Base-by-base conservation (phyloP, 2,329 filamentous ascomycete genomes). In the Bipolaris gigantea region DNA sequence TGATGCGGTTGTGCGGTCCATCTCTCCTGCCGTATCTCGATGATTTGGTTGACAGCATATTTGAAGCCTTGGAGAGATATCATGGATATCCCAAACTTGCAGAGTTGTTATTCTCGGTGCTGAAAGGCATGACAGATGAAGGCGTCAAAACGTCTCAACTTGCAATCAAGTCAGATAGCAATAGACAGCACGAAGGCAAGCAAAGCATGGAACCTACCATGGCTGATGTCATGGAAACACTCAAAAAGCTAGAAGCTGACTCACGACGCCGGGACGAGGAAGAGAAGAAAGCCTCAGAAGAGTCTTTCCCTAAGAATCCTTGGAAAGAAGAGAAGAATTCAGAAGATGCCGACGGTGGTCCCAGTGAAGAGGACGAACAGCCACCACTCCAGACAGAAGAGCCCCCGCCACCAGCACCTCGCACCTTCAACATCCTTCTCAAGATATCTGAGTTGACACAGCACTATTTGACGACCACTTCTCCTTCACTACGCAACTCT, bases 51-150 rank as follows among this genome's bases (percentile, higher is more conserved):
- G 89, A 87, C 4, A 93, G 90, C 0, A 91, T 99, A 35, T 97
- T 99, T 72, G 89, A 89, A 0, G 91, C 92, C 0, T 77, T 99
- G n/a, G 92, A 97, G 62, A 90, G 91, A 66, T 99, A 94, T 65
- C 94, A 99, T 66, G 94, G 94, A 1, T 97, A 99, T 71, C 87
- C 91, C 0, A 77, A 83, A 16, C 86, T 99, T 52, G 92, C 96
- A 0, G 91, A 96, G 69, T 83, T 87, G 41, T 79, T 99, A 5
- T 99, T 97, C 71, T 79, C 84, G 1, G 91, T 96, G 0, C 77
- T 99, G 5, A 87, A 85, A 49, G 89, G 91, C 55, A 85, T 97
- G 52, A 90, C 94, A 10, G 85, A 90, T 48, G 90, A 96, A 75
- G 90, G 90, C 3, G 84, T 87, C 10, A 88, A 85, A 59, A 75